Evolutionary conservation across 345 rosid species (phyloP).

Genomic region (Bruguiera parviflora): DNA sequence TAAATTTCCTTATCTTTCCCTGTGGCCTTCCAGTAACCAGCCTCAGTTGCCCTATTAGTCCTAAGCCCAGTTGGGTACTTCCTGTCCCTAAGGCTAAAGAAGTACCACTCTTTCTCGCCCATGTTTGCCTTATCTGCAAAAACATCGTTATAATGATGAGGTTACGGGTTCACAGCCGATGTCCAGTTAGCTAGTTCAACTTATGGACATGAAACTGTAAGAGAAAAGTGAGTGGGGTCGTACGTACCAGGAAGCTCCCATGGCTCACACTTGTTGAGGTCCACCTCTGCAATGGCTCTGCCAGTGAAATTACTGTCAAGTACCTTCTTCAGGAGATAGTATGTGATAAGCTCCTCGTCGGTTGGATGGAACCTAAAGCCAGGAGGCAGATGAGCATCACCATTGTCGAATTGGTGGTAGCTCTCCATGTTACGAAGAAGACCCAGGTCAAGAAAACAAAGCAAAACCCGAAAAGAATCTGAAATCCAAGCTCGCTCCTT

Average conservation of each 20-base stretch:
- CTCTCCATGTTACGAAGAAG: slow-evolving; percentile 39
- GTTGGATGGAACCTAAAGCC: slow-evolving; percentile 95
- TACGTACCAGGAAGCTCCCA: slow-evolving; percentile 90
- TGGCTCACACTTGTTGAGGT: slow-evolving; percentile 94
- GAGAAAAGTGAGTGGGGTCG: background rate
- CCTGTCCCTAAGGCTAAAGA: slow-evolving; percentile 74
- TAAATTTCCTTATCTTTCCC: slow-evolving; percentile 88
- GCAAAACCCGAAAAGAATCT: background rate
- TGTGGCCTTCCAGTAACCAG: slow-evolving; percentile 98
- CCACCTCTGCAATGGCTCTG: slow-evolving; percentile 82
- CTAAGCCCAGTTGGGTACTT: slow-evolving; percentile 92
- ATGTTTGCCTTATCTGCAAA: slow-evolving; percentile 77
- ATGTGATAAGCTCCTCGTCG: slow-evolving; percentile 92
- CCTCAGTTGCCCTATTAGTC: slow-evolving; percentile 91
- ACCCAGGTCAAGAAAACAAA: background rate
- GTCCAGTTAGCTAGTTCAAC: too few species aligned
- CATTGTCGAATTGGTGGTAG: slow-evolving; percentile 38
- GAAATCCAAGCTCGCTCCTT: too few species aligned
- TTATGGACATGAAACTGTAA: background rate
- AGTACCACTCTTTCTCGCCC: slow-evolving; percentile 98
- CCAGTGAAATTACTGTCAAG: slow-evolving; percentile 68
- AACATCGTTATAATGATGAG: too few species aligned
- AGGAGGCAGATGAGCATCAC: slow-evolving; percentile 63
- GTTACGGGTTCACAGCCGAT: too few species aligned
- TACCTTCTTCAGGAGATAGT: slow-evolving; percentile 81